These are phyloP conservation scores for Phytophthora nicotianae DNA, from an alignment of 352 stramenopile species.

Conservation along the genomic window DNA sequence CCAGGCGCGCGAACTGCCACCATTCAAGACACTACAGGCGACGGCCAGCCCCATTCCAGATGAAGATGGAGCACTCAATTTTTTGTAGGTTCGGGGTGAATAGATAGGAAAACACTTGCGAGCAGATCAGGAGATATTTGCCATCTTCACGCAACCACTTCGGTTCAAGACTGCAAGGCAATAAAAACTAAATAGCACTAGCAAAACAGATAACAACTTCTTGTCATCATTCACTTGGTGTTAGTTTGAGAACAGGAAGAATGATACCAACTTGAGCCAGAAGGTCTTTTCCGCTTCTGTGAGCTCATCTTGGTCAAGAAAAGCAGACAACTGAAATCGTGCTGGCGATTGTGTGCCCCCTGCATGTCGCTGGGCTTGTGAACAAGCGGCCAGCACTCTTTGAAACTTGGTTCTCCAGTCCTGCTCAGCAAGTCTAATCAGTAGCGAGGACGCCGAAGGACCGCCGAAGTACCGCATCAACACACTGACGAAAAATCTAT, in stretches of 20 bases:
- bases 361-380: constrained; percentile 7
- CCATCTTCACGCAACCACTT: constrained; percentile 8
- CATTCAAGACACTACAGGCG: constrained; percentile 16
- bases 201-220: constrained; percentile 28
- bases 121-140: constrained; percentile 9
- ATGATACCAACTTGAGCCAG: constrained; percentile 65
- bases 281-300: constrained; percentile 48
- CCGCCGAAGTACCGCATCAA: constrained; percentile 45
- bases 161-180: constrained; percentile 24
- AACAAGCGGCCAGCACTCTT: constrained; percentile 33
- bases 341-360: not conserved
- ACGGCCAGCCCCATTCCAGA: constrained; percentile 14
- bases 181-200: constrained; percentile 48
- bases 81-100: constrained; percentile 28
- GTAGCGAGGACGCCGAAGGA: constrained; percentile 20
- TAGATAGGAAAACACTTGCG: constrained; percentile 48
- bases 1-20: constrained; percentile 24
- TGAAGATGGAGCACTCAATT: constrained; percentile 15
- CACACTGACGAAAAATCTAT: constrained; percentile 33
- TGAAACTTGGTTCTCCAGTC: constrained; percentile 46
- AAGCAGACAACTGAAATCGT: constrained; percentile 39
- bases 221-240: constrained; percentile 3
- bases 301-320: constrained; percentile 39
- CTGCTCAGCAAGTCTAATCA: constrained; percentile 19
- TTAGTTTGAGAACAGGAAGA: constrained; percentile 58